Evolutionary conservation across 1,284 basidiomycete genomes (phyloP), one percentile per base, ranked within the genome.

Genomic region (Anthracocystis setariae): DNA sequence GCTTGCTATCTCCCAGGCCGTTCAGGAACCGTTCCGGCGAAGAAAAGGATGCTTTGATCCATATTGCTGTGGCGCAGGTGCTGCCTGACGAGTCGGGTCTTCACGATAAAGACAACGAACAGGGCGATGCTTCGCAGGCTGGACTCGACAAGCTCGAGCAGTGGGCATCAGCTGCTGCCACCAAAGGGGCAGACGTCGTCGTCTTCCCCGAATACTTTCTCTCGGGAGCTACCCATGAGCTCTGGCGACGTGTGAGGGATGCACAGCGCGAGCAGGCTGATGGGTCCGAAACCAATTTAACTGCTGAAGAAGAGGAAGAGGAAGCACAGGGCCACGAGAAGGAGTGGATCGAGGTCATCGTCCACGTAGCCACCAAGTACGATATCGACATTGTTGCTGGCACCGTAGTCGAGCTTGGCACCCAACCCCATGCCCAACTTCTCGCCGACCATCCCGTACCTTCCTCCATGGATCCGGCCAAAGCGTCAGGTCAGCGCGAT

Each of bases 151-250:
- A 73, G 51, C 37, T 77, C 24, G 49, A 67, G 18, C 13, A 9
- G 13, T 77, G 64, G 61, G 71, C 74, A 3, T 43, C 52, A 5
- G n/a, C 24, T 1, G 71, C 74, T 10, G 58, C 68, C 0, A 4
- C 38, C 0, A 46, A 48, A 13, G 74, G 74, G 18, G 74, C 74
- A 3, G 78, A 80, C 33, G 70, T 82, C 3, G 60, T 82, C 33
- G 73, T 80, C 1, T 76, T 82, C 20, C 80, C 80, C 8, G 80
- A 82, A 59, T 82, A 80, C 65, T 82, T 80, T 61, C 44, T 82
- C 8, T 77, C 71, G 3, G 79, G 79, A 5, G 75, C 79, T 4
- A 73, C 68, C 12, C 73, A 78, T 48, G 78, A 73, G 12, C 48
- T 55, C 10, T 79, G 77, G 78, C 27, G 56, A 10, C 20, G 35